These are phyloP conservation scores for Xylaria grammica DNA, from an alignment of 495 filamentous ascomycete species.

Conservation along the genomic window DNA sequence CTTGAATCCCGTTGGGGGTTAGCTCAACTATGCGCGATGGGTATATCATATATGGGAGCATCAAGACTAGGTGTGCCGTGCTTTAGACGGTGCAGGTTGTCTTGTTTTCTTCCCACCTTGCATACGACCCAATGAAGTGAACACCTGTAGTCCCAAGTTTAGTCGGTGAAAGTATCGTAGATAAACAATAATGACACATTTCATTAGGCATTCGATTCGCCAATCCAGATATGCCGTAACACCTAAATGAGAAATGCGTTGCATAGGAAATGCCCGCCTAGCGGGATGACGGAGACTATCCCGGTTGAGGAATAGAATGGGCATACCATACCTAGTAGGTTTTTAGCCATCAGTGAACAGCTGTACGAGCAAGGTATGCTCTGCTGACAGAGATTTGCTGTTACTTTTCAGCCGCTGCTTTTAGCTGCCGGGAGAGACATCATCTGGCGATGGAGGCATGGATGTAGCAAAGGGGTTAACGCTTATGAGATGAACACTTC, in stretches of 20 bases:
- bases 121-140: too few relatives aligned
- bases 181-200: neutral
- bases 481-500: neutral
- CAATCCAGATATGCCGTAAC: neutral
- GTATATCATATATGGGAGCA: neutral
- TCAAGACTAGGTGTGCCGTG: neutral
- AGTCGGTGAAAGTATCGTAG: neutral
- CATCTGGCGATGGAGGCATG: too few relatives aligned
- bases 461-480: neutral
- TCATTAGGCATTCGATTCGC: neutral
- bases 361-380: neutral
- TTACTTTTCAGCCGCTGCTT: neutral
- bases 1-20: neutral
- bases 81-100: neutral
- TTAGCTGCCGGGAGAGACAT: neutral
- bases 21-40: neutral
- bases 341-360: neutral
- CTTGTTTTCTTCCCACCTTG: neutral
- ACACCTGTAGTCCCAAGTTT: too few relatives aligned
- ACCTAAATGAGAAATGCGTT: constrained; percentile 3
- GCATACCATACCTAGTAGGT: neutral
- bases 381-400: neutral
- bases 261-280: neutral
- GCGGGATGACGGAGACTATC: constrained; percentile 8
- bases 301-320: neutral